Percentiles rank a stretch among this genome's conserved stretches.
Conservation (phyloP, 2,329 filamentous ascomycete species). For the Monosporascus sp. region DNA sequence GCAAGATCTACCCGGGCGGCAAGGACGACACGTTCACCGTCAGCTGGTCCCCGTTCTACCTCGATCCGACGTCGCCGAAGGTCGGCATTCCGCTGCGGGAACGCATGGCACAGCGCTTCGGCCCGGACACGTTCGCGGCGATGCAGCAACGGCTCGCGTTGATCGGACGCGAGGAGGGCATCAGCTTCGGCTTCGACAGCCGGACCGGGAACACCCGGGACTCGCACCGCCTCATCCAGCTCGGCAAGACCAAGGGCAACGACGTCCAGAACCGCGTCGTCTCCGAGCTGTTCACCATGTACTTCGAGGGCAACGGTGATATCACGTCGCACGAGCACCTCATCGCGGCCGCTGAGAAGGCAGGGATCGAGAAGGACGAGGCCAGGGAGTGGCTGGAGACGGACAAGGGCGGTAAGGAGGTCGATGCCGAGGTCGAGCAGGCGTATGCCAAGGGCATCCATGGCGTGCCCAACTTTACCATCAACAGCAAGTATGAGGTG, state of each 20-base stretch:
- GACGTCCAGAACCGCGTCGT: slow-evolving; percentile 52
- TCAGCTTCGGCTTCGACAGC: slow-evolving; percentile 67
- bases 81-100: slow-evolving; percentile 39
- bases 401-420: slow-evolving; percentile 36
- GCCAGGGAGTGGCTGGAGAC: slow-evolving; percentile 32
- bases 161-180: slow-evolving; percentile 60
- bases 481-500: slow-evolving; percentile 58
- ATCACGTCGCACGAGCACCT: slow-evolving; percentile 49
- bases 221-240: slow-evolving; percentile 70
- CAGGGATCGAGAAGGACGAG: slow-evolving; percentile 43
- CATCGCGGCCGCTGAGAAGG: slow-evolving; percentile 40
- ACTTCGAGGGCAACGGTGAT: slow-evolving; percentile 55
- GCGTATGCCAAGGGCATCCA: slow-evolving; percentile 43
- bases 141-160: slow-evolving; percentile 53
- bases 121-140: slow-evolving; percentile 51
- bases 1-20: slow-evolving; percentile 53
- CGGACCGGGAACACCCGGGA: slow-evolving; percentile 73
- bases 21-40: slow-evolving; percentile 64
- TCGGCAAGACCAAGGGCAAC: slow-evolving; percentile 50
- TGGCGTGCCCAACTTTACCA: slow-evolving; percentile 64
- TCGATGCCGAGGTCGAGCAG: slow-evolving; percentile 43
- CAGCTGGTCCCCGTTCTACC: slow-evolving; percentile 74
- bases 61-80: slow-evolving; percentile 59
- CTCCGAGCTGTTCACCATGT: slow-evolving; percentile 52
- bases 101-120: slow-evolving; percentile 61